Percentiles rank a stretch among this genome's conserved stretches.
Conservation (phyloP, 1,139 yeast species). For the Kodamaea fungicola region DNA sequence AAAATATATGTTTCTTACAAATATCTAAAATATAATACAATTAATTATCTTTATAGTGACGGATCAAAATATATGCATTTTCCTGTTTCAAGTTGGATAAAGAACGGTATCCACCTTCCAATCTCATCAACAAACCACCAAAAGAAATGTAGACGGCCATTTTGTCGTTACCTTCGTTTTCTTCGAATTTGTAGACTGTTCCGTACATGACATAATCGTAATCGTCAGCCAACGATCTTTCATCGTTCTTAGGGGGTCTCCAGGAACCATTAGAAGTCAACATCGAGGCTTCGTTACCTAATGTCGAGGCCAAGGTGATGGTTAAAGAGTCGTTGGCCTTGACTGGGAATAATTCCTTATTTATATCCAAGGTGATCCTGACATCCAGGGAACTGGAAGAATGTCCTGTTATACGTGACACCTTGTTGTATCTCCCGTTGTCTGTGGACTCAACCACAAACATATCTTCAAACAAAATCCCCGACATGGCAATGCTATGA, state of each 20-base stretch:
- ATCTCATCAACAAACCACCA: constrained; percentile 90
- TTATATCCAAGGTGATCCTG: constrained; percentile 84
- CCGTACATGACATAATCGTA: constrained; percentile 99
- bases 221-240: constrained; percentile 87
- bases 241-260: constrained; percentile 89
- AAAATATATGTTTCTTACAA: not conserved
- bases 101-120: constrained; percentile 93
- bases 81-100: constrained; percentile 90
- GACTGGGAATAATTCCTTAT: constrained; percentile 90
- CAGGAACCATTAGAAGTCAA: constrained; percentile 69
- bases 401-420: constrained; percentile 81
- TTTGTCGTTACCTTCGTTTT: constrained; percentile 65
- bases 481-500: constrained; percentile 48
- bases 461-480: constrained; percentile 89
- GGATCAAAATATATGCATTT: constrained; percentile 84
- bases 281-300: constrained; percentile 58
- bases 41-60: constrained; percentile 55
- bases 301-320: constrained; percentile 79
- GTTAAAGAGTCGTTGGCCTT: constrained; percentile 75
- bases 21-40: not conserved
- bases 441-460: constrained; percentile 85
- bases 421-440: constrained; percentile 88
- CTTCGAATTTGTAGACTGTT: constrained; percentile 95
- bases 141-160: constrained; percentile 91
- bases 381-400: constrained; percentile 84